Evolutionary conservation across 192 early-diverging fungal genomes (phyloP), one percentile per base, ranked within the genome.

Genomic region (Umbelopsis sp.): DNA sequence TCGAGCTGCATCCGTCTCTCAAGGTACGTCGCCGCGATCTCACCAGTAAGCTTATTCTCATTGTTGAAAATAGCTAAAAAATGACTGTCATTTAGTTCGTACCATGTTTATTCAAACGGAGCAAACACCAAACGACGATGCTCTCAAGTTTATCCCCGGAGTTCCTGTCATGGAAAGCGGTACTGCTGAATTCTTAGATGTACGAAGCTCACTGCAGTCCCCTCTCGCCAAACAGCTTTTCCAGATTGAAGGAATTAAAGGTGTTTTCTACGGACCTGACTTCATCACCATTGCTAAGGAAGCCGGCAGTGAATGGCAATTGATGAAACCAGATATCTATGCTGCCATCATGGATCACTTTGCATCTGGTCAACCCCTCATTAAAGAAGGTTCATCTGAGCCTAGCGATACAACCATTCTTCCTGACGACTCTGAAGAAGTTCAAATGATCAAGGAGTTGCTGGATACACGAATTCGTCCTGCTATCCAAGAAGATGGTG

Each of bases 401-500:
- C 50, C 74, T 9, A 82, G 73, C 25, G 90, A 88, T 47, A 95
- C 94, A 8, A 81, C 82, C 52, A 92, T 95, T 45, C 70, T 81
- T 9, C 87, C 88, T 43, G 90, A 91, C 62, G 97, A 99, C 77
- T 90, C 92, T 12, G 97, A 99, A 70, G 89, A 87, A 22, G 97
- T 99, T 5, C 91, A 93, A 43, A 96, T 97, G 95, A 99, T 99
- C 73, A 99, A 99, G 74, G 98, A 99, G 81, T 76, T 99, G 53
- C 85, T 99, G 29, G 98, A 99, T 53, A 94, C 95, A 14, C 83
- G 97, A 41, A 94, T 99, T 56, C 82, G 98, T 10, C 97, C 97
- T 20, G 90, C 97, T 8, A 98, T 98, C 54, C 97, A 99, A 86
- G 96, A 98, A 56, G 98, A 99, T 73, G 98, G 98, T 53, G 98